Evolutionary conservation across 1,139 yeast genomes (phyloP), one percentile per base, ranked within the genome.

Genomic region (Entelexis paramagnoliae): DNA sequence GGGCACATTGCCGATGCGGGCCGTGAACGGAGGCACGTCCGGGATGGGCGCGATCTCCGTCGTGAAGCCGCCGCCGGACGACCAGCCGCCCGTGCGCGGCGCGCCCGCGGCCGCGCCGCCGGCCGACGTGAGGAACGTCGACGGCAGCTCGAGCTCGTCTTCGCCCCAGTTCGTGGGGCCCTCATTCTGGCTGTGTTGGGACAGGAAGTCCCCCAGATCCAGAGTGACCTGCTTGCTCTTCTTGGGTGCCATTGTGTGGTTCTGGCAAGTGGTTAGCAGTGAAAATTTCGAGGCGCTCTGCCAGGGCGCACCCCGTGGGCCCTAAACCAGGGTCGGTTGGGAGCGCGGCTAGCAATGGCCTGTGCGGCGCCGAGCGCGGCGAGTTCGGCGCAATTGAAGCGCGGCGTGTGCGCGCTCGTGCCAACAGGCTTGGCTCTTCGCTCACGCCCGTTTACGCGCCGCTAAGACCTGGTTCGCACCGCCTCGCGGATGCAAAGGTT

Each of bases 21-120:
- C 96, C 64, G 86, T 83, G 74, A 71, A 93, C 52, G 99, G 99
- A 30, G 96, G 89, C 51, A 72, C 76, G 63, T 88, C 94, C 47
- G 99, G 99, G 57, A 93, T 75, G 44, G 95, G 95, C 28, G 51
- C 53, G 43, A 49, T 47, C 22, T 26, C 42, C 39, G 49, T 36
- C 35, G 43, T 46, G 46, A 48, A 45, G 32, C 45, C 48, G 28
- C 49, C 51, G 46, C 50, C 53, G 26, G 46, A 14, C 20, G 45
- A n/a, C 54, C 50, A 45, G 40, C 48, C 41, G 17, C 41, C 46
- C 5, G 26, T n/a, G 29, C 45, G 34, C 22, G 41, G 17, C 29
- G 39, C 41, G 45, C 40, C 48, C 4, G 29, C 48, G n/a, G 49
- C 41, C 14, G 49, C 46, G 22, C 29, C 29, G 22, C 42, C 38